phyloP scores from a whole-genome alignment of 257 asterid species.

The Knoxia roxburghii region DNA sequence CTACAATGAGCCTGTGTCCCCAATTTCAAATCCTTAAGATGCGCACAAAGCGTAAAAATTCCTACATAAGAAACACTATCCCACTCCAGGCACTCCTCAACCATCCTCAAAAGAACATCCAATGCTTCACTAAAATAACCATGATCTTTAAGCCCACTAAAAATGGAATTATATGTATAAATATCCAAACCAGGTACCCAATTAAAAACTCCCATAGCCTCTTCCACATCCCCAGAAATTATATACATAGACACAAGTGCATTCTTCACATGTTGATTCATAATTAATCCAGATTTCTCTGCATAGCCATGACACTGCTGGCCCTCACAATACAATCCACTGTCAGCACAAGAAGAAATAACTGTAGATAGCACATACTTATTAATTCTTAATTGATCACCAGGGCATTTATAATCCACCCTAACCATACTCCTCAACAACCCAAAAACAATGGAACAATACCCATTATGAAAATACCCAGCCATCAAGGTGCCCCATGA shows the following conservation, averaged over 20 bases:
- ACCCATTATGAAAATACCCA: conserved; percentile 53
- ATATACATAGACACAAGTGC: conserved; percentile 59
- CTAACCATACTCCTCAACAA: conserved; percentile 46
- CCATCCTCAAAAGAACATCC: conserved; percentile 40
- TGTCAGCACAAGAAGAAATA: conserved; percentile 56
- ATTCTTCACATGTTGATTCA: conserved; percentile 63
- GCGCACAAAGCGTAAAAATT: conserved; percentile 56
- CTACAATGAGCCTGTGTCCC: conserved; percentile 60
- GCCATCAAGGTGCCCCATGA: conserved; percentile 76
- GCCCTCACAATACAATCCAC: conserved; percentile 56
- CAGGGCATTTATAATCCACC: conserved; percentile 20
- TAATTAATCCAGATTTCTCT: conserved; percentile 58
- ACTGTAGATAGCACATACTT: conserved; percentile 62
- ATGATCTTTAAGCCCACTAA: conserved; percentile 50
- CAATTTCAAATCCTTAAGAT: conserved; percentile 41
- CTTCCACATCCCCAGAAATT: conserved; percentile 33
- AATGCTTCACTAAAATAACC: conserved; percentile 40
- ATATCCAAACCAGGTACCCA: conserved; percentile 47
- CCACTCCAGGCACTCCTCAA: conserved; percentile 39
- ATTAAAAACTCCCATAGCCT: conserved; percentile 45
- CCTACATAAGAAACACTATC: conserved; percentile 56
- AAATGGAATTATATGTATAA: conserved; percentile 53
- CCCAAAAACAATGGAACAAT: conserved; percentile 35
- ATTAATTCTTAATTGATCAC: conserved; percentile 34
- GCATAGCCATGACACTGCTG: conserved; percentile 71